Percentiles rank a stretch among this genome's conserved stretches.
Evolutionary conservation across 768 basidiomycete species (phyloP).

Genomic region (Trametes maxima): DNA sequence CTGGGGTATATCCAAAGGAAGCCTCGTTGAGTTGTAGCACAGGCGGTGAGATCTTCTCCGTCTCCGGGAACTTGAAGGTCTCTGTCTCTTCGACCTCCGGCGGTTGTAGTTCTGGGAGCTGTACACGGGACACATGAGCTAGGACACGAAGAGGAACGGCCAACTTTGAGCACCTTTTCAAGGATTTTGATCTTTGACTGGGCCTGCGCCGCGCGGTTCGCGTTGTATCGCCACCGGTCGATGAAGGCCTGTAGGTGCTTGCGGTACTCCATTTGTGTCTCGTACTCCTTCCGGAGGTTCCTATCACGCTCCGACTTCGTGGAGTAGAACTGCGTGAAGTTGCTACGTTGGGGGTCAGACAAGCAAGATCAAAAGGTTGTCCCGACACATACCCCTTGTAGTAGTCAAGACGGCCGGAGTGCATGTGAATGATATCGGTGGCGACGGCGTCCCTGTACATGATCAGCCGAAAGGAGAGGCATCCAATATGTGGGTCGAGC

Average conservation of each 20-base stretch:
- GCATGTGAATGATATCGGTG: slow-evolving; percentile 97
- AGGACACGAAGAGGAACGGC: neutral
- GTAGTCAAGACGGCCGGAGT: slow-evolving; percentile 90
- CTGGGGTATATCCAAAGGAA: slow-evolving; percentile 82
- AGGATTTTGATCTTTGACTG: slow-evolving; percentile 65
- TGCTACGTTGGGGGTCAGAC: slow-evolving; percentile 46
- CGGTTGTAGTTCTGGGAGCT: slow-evolving; percentile 91
- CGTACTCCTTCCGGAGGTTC: slow-evolving; percentile 93
- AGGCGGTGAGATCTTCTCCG: slow-evolving; percentile 97
- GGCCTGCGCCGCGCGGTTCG: slow-evolving; percentile 70
- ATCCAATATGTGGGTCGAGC: slow-evolving; percentile 23
- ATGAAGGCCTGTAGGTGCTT: slow-evolving; percentile 97
- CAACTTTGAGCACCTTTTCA: slow-evolving; percentile 57
- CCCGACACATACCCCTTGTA: slow-evolving; percentile 90
- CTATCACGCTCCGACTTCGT: slow-evolving; percentile 95
- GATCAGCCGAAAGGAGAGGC: neutral
- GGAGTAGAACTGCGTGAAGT: slow-evolving; percentile 98
- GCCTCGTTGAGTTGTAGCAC: slow-evolving; percentile 90
- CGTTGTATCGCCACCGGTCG: slow-evolving; percentile 97
- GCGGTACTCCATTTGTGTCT: slow-evolving; percentile 92
- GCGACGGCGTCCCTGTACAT: slow-evolving; percentile 82
- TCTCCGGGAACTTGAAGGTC: slow-evolving; percentile 95
- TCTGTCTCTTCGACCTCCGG: slow-evolving; percentile 93
- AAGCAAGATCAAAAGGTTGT: neutral
- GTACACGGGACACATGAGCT: neutral